These are phyloP conservation scores for Fusarium austroafricanum DNA, from an alignment of 2,329 filamentous ascomycete species.

Conservation along the genomic window DNA sequence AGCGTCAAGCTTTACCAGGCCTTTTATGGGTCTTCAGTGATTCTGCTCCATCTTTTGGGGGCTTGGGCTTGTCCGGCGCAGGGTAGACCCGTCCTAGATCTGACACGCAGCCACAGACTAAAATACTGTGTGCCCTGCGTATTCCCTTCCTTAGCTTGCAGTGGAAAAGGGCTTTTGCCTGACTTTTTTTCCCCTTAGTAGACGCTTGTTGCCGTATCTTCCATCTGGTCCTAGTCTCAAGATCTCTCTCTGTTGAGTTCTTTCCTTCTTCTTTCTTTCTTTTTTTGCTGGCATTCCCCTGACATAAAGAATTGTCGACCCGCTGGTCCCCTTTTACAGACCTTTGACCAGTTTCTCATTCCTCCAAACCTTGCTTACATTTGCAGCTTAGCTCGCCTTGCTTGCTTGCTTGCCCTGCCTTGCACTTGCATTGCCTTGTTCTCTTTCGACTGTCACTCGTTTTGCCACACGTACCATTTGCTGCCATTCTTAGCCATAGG, in stretches of 20 bases:
- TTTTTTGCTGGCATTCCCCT: slow-evolving; percentile 2
- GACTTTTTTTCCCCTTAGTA: slow-evolving; percentile 24
- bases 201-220: slow-evolving; percentile 21
- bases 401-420: slow-evolving; percentile 7
- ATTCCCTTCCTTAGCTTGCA: slow-evolving; percentile 3
- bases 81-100: slow-evolving; percentile 47
- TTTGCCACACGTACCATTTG: slow-evolving; percentile 33
- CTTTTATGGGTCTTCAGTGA: slow-evolving; percentile 19
- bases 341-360: slow-evolving; percentile 10
- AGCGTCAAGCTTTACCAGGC: slow-evolving; percentile 25
- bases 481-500: slow-evolving; percentile 45
- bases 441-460: slow-evolving; percentile 13
- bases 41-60: slow-evolving; percentile 24
- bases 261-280: background rate
- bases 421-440: slow-evolving; percentile 8
- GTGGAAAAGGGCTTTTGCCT: slow-evolving; percentile 31
- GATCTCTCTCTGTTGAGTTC: slow-evolving; percentile 1
- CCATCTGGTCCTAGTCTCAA: slow-evolving; percentile 5
- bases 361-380: slow-evolving; percentile 9
- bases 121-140: slow-evolving; percentile 37
- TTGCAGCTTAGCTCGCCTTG: slow-evolving; percentile 4
- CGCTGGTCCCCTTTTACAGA: slow-evolving; percentile 22
- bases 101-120: slow-evolving; percentile 47
- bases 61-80: slow-evolving; percentile 35
- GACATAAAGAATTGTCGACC: slow-evolving; percentile 30